Evolutionary conservation across 805 yeast genomes (phyloP).

Genomic region (Candida nitratophila): DNA sequence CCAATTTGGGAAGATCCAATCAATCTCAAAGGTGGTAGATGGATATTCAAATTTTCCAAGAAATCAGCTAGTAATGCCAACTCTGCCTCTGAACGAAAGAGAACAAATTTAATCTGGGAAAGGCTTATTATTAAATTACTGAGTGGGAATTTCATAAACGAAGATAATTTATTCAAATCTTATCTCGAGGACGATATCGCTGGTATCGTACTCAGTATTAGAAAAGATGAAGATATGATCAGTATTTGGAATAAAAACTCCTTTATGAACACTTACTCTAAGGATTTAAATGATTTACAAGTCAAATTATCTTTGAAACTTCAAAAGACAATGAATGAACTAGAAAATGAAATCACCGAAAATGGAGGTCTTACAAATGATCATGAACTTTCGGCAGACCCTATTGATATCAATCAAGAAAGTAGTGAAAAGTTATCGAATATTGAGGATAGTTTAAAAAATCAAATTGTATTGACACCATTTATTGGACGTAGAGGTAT

Average conservation of each 20-base stretch:
- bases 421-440: constrained; percentile 5
- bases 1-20: constrained; percentile 67
- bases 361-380: no score
- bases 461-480: constrained; percentile 28
- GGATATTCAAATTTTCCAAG: constrained; percentile 45
- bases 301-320: not conserved
- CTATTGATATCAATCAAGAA: no score
- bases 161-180: constrained; percentile 29
- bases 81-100: not conserved
- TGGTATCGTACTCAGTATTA: constrained; percentile 53
- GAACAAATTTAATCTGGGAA: constrained; percentile 44
- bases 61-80: constrained; percentile 14
- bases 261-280: constrained; percentile 23
- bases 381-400: no score
- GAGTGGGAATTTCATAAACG: constrained; percentile 43
- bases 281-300: constrained; percentile 1
- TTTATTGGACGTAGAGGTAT: constrained; percentile 37
- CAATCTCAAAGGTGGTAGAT: constrained; percentile 54
- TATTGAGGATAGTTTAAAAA: constrained; percentile 2
- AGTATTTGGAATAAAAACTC: constrained; percentile 56
- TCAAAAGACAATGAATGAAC: not conserved
- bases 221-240: constrained; percentile 53
- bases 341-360: not conserved
- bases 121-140: constrained; percentile 43
- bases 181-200: constrained; percentile 42